Percentiles rank a stretch among this genome's conserved stretches.
These are phyloP conservation scores for Glycine tomentella DNA, from an alignment of 306 rosid species.

Conservation along the genomic window DNA sequence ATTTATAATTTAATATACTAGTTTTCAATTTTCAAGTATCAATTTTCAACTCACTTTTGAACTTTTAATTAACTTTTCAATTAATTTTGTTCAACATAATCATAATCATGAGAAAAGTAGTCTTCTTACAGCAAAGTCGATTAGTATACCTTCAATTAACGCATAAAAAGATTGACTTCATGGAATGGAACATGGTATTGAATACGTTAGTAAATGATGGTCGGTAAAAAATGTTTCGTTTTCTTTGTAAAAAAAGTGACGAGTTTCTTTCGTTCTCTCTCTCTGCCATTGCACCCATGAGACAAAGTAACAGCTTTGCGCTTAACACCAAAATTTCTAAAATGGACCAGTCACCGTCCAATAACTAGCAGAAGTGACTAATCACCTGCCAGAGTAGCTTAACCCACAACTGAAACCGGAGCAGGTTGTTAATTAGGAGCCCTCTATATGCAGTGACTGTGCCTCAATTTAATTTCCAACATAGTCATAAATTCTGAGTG, in stretches of 20 bases:
- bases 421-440: background rate
- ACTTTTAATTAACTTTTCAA: no score
- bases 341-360: constrained; percentile 33
- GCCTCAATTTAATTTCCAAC: background rate
- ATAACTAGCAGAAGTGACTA: constrained; percentile 33
- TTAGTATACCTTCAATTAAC: background rate
- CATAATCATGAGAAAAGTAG: background rate
- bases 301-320: constrained; percentile 1
- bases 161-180: background rate
- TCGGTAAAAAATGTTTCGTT: constrained; percentile 26
- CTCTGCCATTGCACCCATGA: background rate
- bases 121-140: no score
- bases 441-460: background rate
- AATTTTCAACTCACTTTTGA: no score
- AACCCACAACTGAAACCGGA: constrained; percentile 22
- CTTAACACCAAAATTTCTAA: constrained; percentile 20
- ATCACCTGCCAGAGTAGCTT: constrained; percentile 18
- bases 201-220: constrained; percentile 20
- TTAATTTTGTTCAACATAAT: no score
- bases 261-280: background rate
- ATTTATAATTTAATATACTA: no score
- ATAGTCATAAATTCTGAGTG: background rate
- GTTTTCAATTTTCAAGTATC: no score
- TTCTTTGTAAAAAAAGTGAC: background rate
- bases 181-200: background rate